Percentiles rank a stretch among this genome's conserved stretches.
These are phyloP conservation scores for Striga asiatica DNA, from an alignment of 257 asterid genomes.

Conservation along the genomic window DNA sequence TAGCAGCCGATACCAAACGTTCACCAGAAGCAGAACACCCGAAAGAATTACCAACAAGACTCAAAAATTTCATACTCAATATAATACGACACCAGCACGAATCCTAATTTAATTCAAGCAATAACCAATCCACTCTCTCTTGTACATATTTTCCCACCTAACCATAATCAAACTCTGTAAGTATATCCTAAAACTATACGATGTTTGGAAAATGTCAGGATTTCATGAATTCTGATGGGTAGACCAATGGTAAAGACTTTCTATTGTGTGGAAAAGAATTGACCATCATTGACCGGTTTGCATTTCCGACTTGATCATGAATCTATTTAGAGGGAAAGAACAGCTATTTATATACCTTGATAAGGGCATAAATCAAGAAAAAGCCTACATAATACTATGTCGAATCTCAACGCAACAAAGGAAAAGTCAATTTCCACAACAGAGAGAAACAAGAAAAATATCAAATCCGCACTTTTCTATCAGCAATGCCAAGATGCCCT, in stretches of 20 bases:
- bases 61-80: constrained; percentile 51
- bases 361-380: constrained; percentile 15
- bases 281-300: constrained; percentile 7
- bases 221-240: constrained; percentile 18
- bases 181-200: neutral
- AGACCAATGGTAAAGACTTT: constrained; percentile 2
- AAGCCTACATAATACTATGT: constrained; percentile 16
- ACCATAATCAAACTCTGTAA: constrained; percentile 11
- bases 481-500: constrained; percentile 18
- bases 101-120: constrained; percentile 10
- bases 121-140: constrained; percentile 3
- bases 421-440: constrained; percentile 3
- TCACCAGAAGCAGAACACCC: constrained; percentile 95
- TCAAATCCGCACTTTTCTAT: constrained; percentile 9
- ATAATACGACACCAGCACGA: constrained; percentile 8
- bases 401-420: constrained; percentile 13
- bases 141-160: constrained; percentile 17
- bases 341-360: constrained; percentile 27
- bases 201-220: neutral
- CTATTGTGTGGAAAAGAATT: neutral
- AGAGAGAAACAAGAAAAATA: constrained; percentile 6
- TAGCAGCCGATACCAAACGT: constrained; percentile 81
- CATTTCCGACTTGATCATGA: constrained; percentile 11
- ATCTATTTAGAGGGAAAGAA: neutral
- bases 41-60: constrained; percentile 85